A percentile compares a stretch with the other conserved stretches of the same genome.
Evolutionary conservation across 179 eudicot genomes (phyloP).

Genomic region (Carnegiea gigantea): DNA sequence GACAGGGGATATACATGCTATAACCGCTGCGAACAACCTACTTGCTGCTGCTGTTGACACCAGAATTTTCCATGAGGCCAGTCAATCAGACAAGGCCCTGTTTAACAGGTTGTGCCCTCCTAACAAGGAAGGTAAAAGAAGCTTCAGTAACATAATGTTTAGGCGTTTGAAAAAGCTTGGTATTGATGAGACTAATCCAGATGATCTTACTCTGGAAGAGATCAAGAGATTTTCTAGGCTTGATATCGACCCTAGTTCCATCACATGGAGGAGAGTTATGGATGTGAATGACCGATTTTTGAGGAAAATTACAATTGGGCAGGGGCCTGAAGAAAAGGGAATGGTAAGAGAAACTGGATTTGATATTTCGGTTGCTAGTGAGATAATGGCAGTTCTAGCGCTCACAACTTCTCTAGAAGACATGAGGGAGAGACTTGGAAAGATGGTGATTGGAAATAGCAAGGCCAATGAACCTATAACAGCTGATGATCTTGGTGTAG

Average conservation of each 20-base stretch:
- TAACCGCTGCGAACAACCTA: constrained; percentile 97
- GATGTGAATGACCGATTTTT: constrained; percentile 94
- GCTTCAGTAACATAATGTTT: constrained; percentile 77
- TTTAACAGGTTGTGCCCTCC: constrained; percentile 85
- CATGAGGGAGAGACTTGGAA: constrained; percentile 96
- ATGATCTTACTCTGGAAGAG: constrained; percentile 84
- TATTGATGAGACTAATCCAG: constrained; percentile 77
- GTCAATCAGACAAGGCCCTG: constrained; percentile 87
- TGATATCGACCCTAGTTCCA: constrained; percentile 81
- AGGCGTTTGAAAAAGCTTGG: constrained; percentile 85
- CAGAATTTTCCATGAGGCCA: constrained; percentile 84
- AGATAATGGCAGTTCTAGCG: constrained; percentile 98
- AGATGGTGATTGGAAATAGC: constrained; percentile 94
- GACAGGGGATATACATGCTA: constrained; percentile 98
- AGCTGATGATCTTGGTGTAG: constrained; percentile 95
- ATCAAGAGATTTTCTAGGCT: constrained; percentile 83
- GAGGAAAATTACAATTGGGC: constrained; percentile 86
- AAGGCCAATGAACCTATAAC: constrained; percentile 87
- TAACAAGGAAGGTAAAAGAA: constrained; percentile 76
- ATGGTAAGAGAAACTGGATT: constrained; percentile 96
- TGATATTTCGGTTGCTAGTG: constrained; percentile 97
- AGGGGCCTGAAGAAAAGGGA: constrained; percentile 98
- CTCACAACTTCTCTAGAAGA: constrained; percentile 88
- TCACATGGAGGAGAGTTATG: constrained; percentile 98
- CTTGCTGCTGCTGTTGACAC: constrained; percentile 98